Conservation (phyloP, 23 red algal genomes). For the Porphyridium purpureum region DNA sequence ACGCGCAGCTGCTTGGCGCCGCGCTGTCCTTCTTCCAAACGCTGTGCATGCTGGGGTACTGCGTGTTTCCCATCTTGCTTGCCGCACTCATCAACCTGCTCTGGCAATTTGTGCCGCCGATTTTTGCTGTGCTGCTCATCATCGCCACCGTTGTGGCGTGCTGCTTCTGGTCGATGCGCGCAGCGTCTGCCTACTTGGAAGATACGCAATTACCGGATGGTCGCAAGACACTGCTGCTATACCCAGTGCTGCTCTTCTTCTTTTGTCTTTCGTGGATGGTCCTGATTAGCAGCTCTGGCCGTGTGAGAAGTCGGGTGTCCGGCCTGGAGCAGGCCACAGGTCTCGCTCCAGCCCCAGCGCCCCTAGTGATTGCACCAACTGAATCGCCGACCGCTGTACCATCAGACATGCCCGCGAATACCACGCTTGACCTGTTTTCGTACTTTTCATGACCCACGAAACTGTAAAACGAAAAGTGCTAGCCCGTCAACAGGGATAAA, state of each 20-base stretch:
- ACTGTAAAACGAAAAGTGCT: no score
- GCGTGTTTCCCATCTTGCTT: slow-evolving; percentile 70
- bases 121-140: slow-evolving; percentile 57
- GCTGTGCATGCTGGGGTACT: slow-evolving; percentile 91
- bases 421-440: no score
- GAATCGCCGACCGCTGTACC: no score
- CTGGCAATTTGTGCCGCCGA: slow-evolving; percentile 34
- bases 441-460: no score
- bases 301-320: no score
- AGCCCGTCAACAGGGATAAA: no score
- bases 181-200: slow-evolving; percentile 61
- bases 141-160: slow-evolving; percentile 41
- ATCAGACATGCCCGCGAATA: no score
- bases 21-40: slow-evolving; percentile 86
- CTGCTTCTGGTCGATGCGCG: slow-evolving; percentile 73
- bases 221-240: slow-evolving; percentile 68
- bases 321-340: no score
- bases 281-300: no score
- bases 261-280: slow-evolving; percentile 82
- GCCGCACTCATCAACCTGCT: slow-evolving; percentile 47
- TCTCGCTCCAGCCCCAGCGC: no score
- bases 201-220: slow-evolving; percentile 80
- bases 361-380: no score
- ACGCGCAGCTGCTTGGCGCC: slow-evolving; percentile 86
- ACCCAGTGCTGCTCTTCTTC: slow-evolving; percentile 84